Conservation (phyloP, 2,329 filamentous ascomycete genomes). For the Aspergillus tanneri region DNA sequence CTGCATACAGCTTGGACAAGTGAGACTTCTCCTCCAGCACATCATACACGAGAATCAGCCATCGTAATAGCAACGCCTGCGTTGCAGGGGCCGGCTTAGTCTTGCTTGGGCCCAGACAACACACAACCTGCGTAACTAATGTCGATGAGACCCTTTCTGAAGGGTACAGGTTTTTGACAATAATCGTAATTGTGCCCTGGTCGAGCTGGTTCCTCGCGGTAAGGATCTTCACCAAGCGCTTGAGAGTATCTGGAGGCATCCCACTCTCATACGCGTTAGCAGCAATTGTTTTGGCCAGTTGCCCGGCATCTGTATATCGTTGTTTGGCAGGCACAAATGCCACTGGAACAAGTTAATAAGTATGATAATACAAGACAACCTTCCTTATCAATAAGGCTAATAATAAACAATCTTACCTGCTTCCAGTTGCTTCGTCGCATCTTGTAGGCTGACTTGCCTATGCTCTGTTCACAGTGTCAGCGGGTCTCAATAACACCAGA, state of each 20-base stretch:
- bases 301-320: constrained; percentile 61
- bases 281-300: constrained; percentile 62
- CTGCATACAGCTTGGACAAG: constrained; percentile 68
- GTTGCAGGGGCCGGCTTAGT: constrained; percentile 70
- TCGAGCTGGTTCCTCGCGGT: constrained; percentile 68
- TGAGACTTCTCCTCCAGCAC: constrained; percentile 62
- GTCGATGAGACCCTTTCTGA: constrained; percentile 61
- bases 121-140: constrained; percentile 65
- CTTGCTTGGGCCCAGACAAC: constrained; percentile 73
- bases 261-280: constrained; percentile 67
- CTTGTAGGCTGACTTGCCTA: constrained; percentile 27
- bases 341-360: constrained; percentile 29
- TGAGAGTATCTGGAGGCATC: constrained; percentile 60
- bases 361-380: no score
- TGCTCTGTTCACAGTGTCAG: constrained; percentile 14
- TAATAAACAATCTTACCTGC: constrained; percentile 29
- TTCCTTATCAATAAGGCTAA: no score
- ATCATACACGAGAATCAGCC: constrained; percentile 76
- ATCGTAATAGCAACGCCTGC: constrained; percentile 70
- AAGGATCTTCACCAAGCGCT: constrained; percentile 64
- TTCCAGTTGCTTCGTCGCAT: constrained; percentile 40
- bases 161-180: constrained; percentile 76
- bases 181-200: constrained; percentile 67
- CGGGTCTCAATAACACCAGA: no score
- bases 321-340: constrained; percentile 60